These are phyloP conservation scores for Elaeis oleifera DNA, from an alignment of 202 grass and related monocot species.

Conservation along the genomic window DNA sequence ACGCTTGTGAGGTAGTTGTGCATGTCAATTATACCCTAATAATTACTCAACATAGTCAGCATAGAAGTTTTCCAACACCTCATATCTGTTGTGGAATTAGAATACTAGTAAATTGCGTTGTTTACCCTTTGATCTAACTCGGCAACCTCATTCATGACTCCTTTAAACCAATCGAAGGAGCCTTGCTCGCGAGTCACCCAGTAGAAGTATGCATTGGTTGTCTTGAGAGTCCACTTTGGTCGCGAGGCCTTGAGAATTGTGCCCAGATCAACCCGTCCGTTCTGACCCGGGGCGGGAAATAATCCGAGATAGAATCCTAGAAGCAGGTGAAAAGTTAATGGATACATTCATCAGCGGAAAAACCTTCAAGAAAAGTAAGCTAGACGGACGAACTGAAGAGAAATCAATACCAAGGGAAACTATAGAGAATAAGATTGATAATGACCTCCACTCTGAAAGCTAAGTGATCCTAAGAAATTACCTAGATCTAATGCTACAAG, in stretches of 20 bases:
- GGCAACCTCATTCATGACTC: conserved; percentile 90
- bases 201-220: conserved; percentile 92
- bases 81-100: conserved; percentile 14
- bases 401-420: background rate
- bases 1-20: conserved; percentile 96
- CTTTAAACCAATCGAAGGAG: conserved; percentile 97
- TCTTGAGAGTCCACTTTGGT: conserved; percentile 71
- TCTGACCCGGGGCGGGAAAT: conserved; percentile 63
- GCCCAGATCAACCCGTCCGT: conserved; percentile 64
- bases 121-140: conserved; percentile 77
- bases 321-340: conserved; percentile 17
- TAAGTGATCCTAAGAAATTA: too few species aligned
- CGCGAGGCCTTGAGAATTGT: conserved; percentile 74
- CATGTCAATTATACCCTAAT: conserved; percentile 87
- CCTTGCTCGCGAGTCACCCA: conserved; percentile 94
- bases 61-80: background rate
- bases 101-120: conserved; percentile 12
- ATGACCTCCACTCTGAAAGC: background rate
- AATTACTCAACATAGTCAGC: background rate
- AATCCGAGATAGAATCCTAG: conserved; percentile 68
- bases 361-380: background rate
- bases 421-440: too few species aligned
- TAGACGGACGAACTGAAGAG: background rate
- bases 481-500: background rate
- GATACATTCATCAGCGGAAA: background rate